Conservation (phyloP, 2,329 filamentous ascomycete species). For the Pseudogymnoascus sp. region DNA sequence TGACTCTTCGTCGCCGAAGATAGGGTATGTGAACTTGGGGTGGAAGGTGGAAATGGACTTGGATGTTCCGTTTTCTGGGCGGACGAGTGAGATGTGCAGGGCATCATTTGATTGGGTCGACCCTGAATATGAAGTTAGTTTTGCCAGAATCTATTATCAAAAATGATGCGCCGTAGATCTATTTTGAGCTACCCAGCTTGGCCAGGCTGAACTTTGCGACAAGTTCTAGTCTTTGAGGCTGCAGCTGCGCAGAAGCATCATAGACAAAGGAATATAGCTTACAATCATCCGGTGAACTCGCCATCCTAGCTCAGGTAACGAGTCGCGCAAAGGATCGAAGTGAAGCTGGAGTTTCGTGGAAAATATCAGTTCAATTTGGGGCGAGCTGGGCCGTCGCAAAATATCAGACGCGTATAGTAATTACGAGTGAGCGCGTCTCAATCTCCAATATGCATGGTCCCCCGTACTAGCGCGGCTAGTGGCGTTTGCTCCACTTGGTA, state of each 20-base stretch:
- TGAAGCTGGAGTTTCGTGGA: background rate
- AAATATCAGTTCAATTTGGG: background rate
- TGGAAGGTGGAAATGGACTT: slow-evolving; percentile 63
- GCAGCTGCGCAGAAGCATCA: background rate
- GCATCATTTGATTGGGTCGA: slow-evolving; percentile 1
- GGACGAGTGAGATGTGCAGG: slow-evolving; percentile 48
- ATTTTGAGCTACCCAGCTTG: background rate
- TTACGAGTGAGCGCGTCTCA: slow-evolving; percentile 1
- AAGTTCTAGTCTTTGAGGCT: background rate
- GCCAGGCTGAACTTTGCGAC: background rate
- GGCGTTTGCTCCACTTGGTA: slow-evolving; percentile 1
- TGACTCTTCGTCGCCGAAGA: slow-evolving; percentile 87
- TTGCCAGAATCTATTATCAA: background rate
- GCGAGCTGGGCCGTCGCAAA: background rate
- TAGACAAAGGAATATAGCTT: background rate
- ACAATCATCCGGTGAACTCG: background rate
- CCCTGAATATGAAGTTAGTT: background rate
- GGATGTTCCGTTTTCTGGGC: slow-evolving; percentile 40
- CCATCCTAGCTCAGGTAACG: background rate
- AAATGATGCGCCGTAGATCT: background rate
- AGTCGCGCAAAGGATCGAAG: background rate
- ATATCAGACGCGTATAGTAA: background rate
- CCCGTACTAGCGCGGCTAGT: slow-evolving; percentile 5
- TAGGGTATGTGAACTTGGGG: slow-evolving; percentile 80
- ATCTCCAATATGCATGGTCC: slow-evolving; percentile 3